A percentile compares a stretch with the other conserved stretches of the same genome.
Conservation (phyloP, 441 rosid genomes). For the Geranium incanum region DNA sequence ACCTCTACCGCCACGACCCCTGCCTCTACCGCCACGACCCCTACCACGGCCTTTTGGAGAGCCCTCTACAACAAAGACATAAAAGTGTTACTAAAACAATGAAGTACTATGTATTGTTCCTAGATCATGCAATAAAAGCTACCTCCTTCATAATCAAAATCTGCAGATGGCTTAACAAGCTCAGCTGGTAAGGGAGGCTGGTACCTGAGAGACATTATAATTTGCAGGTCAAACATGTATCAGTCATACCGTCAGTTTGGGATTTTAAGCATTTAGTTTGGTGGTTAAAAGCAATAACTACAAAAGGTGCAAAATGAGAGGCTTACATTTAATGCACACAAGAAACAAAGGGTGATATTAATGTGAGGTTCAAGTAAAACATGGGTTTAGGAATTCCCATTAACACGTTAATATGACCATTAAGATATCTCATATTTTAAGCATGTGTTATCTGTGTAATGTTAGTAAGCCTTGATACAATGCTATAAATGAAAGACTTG, state of each 20-base stretch:
- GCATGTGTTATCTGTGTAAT: not conserved
- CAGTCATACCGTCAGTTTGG: not conserved
- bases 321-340: not conserved
- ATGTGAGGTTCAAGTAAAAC: not conserved
- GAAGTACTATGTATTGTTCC: not conserved
- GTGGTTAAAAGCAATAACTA: not conserved
- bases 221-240: not conserved
- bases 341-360: not conserved
- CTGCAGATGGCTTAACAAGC: conserved; percentile 31
- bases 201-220: conserved; percentile 18
- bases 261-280: not conserved
- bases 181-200: conserved; percentile 38
- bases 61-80: conserved; percentile 16
- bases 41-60: conserved; percentile 23
- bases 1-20: conserved; percentile 28
- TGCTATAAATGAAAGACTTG: not conserved
- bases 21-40: conserved; percentile 31
- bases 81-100: not conserved
- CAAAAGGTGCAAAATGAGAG: not conserved
- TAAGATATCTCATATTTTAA: not conserved
- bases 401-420: not conserved
- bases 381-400: not conserved
- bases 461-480: not conserved
- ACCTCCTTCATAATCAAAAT: conserved; percentile 34
- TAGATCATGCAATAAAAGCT: not conserved